phyloP scores from a whole-genome alignment of 108 stramenopile species.

The Chaetoceros tenuissimus region DNA sequence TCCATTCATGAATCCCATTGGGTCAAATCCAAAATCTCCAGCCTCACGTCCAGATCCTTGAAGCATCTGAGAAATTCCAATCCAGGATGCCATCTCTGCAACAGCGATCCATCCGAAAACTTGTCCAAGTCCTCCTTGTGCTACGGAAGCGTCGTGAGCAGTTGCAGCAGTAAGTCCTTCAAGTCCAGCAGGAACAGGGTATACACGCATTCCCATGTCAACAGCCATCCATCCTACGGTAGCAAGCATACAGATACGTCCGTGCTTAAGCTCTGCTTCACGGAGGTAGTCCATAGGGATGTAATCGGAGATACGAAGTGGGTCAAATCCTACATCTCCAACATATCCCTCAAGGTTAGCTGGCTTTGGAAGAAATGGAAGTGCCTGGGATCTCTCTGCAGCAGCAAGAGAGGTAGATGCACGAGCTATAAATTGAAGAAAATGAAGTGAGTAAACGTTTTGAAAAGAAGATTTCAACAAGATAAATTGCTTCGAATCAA shows the following conservation, averaged over 20 bases:
- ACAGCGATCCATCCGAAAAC: slow-evolving; percentile 64
- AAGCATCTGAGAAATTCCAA: slow-evolving; percentile 78
- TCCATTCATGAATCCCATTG: slow-evolving; percentile 54
- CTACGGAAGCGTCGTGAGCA: slow-evolving; percentile 70
- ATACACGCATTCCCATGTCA: slow-evolving; percentile 68
- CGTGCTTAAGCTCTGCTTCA: slow-evolving; percentile 93
- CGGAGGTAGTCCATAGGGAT: slow-evolving; percentile 88
- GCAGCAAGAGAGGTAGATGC: slow-evolving; percentile 6
- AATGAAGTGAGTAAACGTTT: no score
- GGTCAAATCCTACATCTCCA: slow-evolving; percentile 91
- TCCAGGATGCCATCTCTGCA: slow-evolving; percentile 58
- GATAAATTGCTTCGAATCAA: no score
- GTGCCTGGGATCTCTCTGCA: slow-evolving; percentile 43
- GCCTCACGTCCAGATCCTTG: slow-evolving; percentile 89
- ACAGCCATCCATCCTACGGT: slow-evolving; percentile 83
- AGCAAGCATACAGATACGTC: slow-evolving; percentile 92
- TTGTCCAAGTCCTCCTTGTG: slow-evolving; percentile 84
- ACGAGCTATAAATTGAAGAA: no score
- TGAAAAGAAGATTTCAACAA: no score
- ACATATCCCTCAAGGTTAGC: slow-evolving; percentile 83
- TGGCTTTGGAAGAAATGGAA: slow-evolving; percentile 92
- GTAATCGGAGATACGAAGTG: slow-evolving; percentile 84
- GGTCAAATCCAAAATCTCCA: slow-evolving; percentile 91
- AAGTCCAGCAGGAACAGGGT: slow-evolving; percentile 66
- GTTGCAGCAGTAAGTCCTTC: slow-evolving; percentile 67